Percentiles rank a stretch among this genome's conserved stretches.
Conservation (phyloP, 495 filamentous ascomycete genomes). For the Friedmanniomyces endolithicus region DNA sequence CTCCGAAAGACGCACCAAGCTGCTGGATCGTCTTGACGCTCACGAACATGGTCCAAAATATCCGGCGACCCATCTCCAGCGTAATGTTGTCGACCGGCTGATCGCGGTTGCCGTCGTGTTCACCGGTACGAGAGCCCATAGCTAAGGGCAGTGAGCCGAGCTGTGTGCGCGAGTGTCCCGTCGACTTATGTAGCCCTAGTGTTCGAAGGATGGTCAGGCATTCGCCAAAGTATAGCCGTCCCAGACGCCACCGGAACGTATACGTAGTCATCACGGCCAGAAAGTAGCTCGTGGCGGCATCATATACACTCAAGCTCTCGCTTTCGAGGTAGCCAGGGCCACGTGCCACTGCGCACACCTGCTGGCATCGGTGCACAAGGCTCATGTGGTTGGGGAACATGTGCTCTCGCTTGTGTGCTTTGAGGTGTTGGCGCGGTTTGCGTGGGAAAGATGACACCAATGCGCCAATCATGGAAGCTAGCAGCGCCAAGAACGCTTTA, state of each 20-base stretch:
- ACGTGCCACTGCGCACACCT: conserved; percentile 57
- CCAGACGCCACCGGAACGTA: conserved; percentile 53
- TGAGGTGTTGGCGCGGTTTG: conserved; percentile 58
- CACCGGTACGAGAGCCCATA: conserved; percentile 21
- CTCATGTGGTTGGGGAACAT: conserved; percentile 56
- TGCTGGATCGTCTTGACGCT: conserved; percentile 57
- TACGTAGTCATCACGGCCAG: conserved; percentile 58
- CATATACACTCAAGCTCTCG: conserved; percentile 54
- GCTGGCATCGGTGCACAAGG: conserved; percentile 61
- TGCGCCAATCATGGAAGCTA: conserved; percentile 68
- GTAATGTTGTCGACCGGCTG: conserved; percentile 50
- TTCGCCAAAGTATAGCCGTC: conserved; percentile 59
- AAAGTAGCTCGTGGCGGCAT: conserved; percentile 78
- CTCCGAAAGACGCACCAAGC: conserved; percentile 51
- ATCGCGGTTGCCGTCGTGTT: conserved; percentile 27
- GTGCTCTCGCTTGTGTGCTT: conserved; percentile 43
- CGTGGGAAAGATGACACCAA: conserved; percentile 72
- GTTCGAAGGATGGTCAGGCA: conserved; percentile 59
- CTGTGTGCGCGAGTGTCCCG: conserved; percentile 22
- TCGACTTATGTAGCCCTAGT: conserved; percentile 46
- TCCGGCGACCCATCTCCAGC: conserved; percentile 62
- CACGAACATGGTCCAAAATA: conserved; percentile 68
- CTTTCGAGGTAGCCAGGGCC: conserved; percentile 56
- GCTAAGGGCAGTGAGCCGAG: background rate
- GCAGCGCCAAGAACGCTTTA: conserved; percentile 57